Percentiles rank a stretch among this genome's conserved stretches.
Conservation (phyloP, 208 protist species). For the Trypanosoma avium region DNA sequence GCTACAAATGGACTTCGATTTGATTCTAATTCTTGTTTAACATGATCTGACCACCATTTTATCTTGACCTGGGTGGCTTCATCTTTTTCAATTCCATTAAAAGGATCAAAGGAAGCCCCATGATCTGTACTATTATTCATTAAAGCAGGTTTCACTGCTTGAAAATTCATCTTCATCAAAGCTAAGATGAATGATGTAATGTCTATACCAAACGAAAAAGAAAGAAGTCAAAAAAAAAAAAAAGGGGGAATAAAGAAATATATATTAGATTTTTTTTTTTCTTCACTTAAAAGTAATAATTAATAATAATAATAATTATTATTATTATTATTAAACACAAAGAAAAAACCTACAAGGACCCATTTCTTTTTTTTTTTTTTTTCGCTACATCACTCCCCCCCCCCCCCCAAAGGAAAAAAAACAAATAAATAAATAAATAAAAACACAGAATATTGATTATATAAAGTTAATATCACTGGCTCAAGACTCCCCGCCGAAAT, state of each 20-base stretch:
- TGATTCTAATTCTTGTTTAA: constrained; percentile 54
- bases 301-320: background rate
- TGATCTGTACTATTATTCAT: constrained; percentile 19
- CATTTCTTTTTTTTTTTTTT: too few relatives aligned
- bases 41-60: constrained; percentile 54
- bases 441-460: constrained; percentile 6
- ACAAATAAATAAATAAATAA: constrained; percentile 12
- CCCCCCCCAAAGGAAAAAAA: background rate
- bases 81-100: constrained; percentile 51
- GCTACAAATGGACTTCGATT: constrained; percentile 84
- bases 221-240: background rate
- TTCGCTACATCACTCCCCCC: too few relatives aligned
- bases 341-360: too few relatives aligned
- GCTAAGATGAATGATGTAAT: background rate
- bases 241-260: constrained; percentile 1
- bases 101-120: constrained; percentile 72
- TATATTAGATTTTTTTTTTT: too few relatives aligned
- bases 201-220: background rate
- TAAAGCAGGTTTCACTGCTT: background rate
- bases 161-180: background rate
- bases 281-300: background rate
- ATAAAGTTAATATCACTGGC: constrained; percentile 20
- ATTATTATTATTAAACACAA: too few relatives aligned
- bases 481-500: constrained; percentile 62
- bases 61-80: constrained; percentile 41